Evolutionary conservation across 2,329 filamentous ascomycete species (phyloP), one percentile per base, ranked within the genome.

Genomic region (Paraconiothyrium brasiliense): DNA sequence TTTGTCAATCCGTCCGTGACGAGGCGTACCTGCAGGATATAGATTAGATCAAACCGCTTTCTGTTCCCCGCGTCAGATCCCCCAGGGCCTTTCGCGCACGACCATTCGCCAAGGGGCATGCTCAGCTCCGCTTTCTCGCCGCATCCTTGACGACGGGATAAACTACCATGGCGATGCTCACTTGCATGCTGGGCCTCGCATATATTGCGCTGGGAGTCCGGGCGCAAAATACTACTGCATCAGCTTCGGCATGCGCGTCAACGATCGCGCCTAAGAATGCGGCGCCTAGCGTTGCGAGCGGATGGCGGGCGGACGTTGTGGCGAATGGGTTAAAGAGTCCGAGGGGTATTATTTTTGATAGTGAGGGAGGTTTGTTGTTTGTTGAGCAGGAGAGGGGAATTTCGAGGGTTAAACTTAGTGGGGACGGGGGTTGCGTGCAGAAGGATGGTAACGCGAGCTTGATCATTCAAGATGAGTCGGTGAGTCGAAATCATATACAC

Each of bases 331-430:
- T 85, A 44, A 76, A 72, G 30, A 71, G 72, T 20, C 84, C 84
- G 14, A 79, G 84, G 20, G 80, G 80, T 11, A 79, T 86, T 48
- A 71, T 77, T 11, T 83, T 85, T 65, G 84, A 86, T 73, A 72
- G 64, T 22, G 71, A 76, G 51, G 84, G 83, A 22, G 80, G 81
- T 59, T 71, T 85, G 41, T 75, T 86, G n/a, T 81, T 86, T 5
- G 79, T 85, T 24, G 80, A 85, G 71, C 73, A 77, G 66, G 76
- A 69, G 57, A 66, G 63, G 69, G 80, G 76, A 7, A 75, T 84
- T 41, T 75, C 73, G 32, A 75, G 77, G 44, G 69, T 83, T 60
- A 76, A 68, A 34, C 62, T 84, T 46, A 70, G 61, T 11, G 67
- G 67, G 3, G 67, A 74, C 65, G 70, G 54, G 47, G 74, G 67